Base-by-base conservation (phyloP, 352 stramenopile genomes). In the Phytopythium helicoides region DNA sequence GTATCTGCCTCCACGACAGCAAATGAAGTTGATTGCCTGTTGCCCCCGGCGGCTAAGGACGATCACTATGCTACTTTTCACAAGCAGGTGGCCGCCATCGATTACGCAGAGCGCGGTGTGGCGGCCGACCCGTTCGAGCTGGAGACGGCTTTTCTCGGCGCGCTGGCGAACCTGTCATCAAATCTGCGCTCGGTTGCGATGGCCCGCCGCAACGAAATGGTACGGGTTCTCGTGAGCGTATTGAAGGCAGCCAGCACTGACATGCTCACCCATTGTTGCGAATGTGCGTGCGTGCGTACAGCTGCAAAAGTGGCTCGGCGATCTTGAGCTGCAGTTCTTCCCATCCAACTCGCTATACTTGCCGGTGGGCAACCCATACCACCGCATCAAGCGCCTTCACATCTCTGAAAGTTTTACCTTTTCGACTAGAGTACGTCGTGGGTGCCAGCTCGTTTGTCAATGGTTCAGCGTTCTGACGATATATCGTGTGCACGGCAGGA, bases 371-470 rank as follows among this genome's bases (percentile, higher is more conserved):
- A 90, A 94, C 46, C 70, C 77, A 22, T 87, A 77, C 40, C 83
- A 94, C 38, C 75, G 79, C 5, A 58, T 94, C 31, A 92, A 92
- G 60, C 72, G 70, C 19, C 82, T 94, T 36, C 83, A 92, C 51
- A 71, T 91, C 9, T 67, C 65, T 6, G 83, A 94, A 47, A 89
- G 81, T 54, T 94, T 94, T 62, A 92, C 81, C 0, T 94, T 94
- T 47, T 90, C 78, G 15, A 93, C 83, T 10, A 54, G 83, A 18
- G 71, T 82, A 57, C 15, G 44, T 50, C 8, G 16, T 0, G 45
- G 9, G 15, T 41, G 15, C n/a, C 10, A 6, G 6, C 2, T 41
- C 6, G 6, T 41, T 14, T 42, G 33, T 21, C n/a, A n/a, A n/a
- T n/a, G n/a, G n/a, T n/a, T n/a, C n/a, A n/a, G n/a, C n/a, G n/a